Conservation (phyloP, 805 yeast species). For the Candida insectorum region DNA sequence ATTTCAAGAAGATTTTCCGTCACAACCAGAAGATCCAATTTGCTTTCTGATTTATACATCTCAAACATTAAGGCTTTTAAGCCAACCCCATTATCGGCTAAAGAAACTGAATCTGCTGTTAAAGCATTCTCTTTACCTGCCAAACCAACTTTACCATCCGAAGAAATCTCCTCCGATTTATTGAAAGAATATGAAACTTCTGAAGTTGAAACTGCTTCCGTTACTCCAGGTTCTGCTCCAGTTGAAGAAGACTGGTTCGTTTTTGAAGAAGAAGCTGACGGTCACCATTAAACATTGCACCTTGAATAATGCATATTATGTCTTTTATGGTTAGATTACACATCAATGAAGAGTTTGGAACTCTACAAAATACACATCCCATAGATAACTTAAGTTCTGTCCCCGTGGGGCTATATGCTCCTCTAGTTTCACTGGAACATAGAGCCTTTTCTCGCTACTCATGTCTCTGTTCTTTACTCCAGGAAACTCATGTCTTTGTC, state of each 20-base stretch:
- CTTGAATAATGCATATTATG: too few species aligned
- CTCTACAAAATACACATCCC: too few species aligned
- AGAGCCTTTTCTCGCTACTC: too few species aligned
- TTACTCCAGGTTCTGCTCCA: conserved; percentile 33
- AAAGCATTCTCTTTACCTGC: conserved; percentile 81
- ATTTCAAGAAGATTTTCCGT: conserved; percentile 38
- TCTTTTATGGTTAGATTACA: too few species aligned
- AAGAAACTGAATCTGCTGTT: conserved; percentile 75
- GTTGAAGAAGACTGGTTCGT: conserved; percentile 80
- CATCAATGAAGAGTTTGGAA: too few species aligned
- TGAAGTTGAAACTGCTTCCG: conserved; percentile 53
- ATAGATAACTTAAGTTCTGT: not conserved
- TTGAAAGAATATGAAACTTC: conserved; percentile 65
- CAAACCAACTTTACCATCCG: conserved; percentile 70
- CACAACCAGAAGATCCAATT: conserved; percentile 48
- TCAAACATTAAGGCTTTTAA: conserved; percentile 85
- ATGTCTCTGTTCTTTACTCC: too few species aligned
- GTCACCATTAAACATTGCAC: conserved; percentile 46
- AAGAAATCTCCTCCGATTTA: conserved; percentile 68
- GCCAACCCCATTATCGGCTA: conserved; percentile 70
- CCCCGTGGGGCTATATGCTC: too few species aligned
- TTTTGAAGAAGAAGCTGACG: conserved; percentile 57
- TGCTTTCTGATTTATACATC: conserved; percentile 80
- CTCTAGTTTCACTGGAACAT: too few species aligned
- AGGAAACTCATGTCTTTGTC: too few species aligned